A percentile compares a stretch with the other conserved stretches of the same genome.
phyloP scores from a whole-genome alignment of 345 rosid species.

The Eucalyptus caleyi region DNA sequence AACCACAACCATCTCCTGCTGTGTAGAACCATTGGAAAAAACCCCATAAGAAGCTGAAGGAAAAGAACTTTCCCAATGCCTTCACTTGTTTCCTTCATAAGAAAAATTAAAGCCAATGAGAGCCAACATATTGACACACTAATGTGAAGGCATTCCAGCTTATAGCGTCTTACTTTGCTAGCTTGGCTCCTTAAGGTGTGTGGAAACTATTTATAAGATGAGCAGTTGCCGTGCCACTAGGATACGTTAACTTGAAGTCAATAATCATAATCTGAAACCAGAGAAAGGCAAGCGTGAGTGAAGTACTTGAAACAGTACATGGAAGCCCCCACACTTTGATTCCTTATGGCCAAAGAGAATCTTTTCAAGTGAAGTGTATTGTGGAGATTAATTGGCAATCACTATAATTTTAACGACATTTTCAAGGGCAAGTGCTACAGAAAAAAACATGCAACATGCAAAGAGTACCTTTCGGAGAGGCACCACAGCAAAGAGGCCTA shows the following conservation, averaged over 20 bases:
- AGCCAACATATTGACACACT: neutral
- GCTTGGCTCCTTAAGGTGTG: conserved; percentile 11
- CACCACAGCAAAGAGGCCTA: conserved; percentile 5
- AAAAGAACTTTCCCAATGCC: conserved; percentile 6
- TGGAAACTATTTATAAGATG: conserved; percentile 11
- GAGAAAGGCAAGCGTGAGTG: neutral
- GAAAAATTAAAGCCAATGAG: neutral
- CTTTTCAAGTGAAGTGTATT: neutral
- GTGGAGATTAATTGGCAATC: neutral
- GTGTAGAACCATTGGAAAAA: conserved; percentile 13
- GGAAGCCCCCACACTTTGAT: neutral
- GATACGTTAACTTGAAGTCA: conserved; percentile 10
- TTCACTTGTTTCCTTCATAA: conserved; percentile 5
- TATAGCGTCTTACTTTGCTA: neutral
- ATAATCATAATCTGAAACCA: conserved; percentile 5
- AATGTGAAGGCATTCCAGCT: neutral
- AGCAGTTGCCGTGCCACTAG: conserved; percentile 12
- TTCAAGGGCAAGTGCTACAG: neutral
- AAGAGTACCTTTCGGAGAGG: conserved; percentile 8
- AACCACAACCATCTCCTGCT: conserved; percentile 8
- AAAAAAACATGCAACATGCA: neutral
- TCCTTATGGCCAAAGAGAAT: neutral
- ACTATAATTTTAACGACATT: neutral
- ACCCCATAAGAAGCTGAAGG: conserved; percentile 10
- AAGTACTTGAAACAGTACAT: neutral